Percentiles rank a stretch among this genome's conserved stretches.
These are phyloP conservation scores for Hanseniaspora nectarophila DNA, from an alignment of 805 yeast genomes.

Conservation along the genomic window DNA sequence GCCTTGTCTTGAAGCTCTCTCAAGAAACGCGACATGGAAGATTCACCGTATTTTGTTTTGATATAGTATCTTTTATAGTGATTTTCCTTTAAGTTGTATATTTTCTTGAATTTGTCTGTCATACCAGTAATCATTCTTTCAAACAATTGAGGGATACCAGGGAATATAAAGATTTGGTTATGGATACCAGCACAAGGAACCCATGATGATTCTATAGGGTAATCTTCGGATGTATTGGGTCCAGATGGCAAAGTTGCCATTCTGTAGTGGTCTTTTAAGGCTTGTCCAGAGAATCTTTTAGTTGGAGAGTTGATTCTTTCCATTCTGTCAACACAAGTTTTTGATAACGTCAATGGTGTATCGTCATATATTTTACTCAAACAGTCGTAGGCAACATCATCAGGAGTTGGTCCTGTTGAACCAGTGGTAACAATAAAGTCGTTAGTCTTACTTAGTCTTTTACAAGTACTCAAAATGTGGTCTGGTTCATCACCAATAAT, in stretches of 20 bases:
- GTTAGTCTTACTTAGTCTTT: constrained; percentile 35
- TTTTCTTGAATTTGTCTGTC: constrained; percentile 29
- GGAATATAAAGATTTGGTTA: constrained; percentile 55
- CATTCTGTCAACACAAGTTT: constrained; percentile 52
- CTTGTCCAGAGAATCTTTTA: constrained; percentile 31
- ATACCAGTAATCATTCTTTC: constrained; percentile 39
- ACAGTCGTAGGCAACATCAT: constrained; percentile 71
- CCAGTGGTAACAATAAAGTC: constrained; percentile 57
- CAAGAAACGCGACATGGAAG: constrained; percentile 56
- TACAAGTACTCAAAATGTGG: constrained; percentile 49
- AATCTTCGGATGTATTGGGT: constrained; percentile 35
- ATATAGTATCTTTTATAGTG: constrained; percentile 42
- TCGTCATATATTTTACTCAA: constrained; percentile 50
- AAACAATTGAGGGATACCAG: constrained; percentile 75
- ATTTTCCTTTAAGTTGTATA: constrained; percentile 30
- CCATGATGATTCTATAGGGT: constrained; percentile 51
- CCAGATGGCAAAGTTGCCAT: constrained; percentile 71
- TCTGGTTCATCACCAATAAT: constrained; percentile 67
- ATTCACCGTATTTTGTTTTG: constrained; percentile 49
- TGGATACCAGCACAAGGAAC: constrained; percentile 71
- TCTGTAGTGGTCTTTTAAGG: constrained; percentile 48
- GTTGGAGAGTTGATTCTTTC: constrained; percentile 33
- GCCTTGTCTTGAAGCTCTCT: constrained; percentile 39
- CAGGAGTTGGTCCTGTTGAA: constrained; percentile 79
- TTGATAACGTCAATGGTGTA: constrained; percentile 41